Evolutionary conservation across 2,329 filamentous ascomycete species (phyloP), one percentile per base, ranked within the genome.

Genomic region (Reticulascus tulasneorum): DNA sequence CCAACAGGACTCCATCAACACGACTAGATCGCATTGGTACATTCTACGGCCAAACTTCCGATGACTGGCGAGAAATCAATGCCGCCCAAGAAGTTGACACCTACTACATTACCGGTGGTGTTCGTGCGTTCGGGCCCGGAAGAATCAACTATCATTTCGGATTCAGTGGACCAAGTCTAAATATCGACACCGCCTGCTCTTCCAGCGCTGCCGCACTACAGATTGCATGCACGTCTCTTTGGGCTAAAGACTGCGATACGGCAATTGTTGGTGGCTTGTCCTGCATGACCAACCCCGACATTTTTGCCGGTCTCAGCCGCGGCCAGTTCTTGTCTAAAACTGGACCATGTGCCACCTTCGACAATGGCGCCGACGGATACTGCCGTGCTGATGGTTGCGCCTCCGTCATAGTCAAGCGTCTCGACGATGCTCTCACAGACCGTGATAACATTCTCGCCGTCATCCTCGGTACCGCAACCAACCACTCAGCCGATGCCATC

Each of bases 11-110:
- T 0, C 74, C 82, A 0, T 83, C 82, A 0, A 85, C 80, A 2
- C 74, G 77, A 4, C 45, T 51, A 0, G 49, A 64, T n/a, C 59
- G 69, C 0, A 78, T 88, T 23, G 85, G 84, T 23, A 82, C 79
- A 0, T 90, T 85, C 52, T 88, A 86, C 44, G 86, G 84, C 18
- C 79, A 84, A 52, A 84, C 84, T 2, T 86, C 81, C 33, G 82
- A 89, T 44, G 86, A 90, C 53, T 90, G 81, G 74, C 73, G 81
- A 62, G 85, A 89, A 75, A 79, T 85, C 39, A 89, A 89, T 53
- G 77, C 75, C 9, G 75, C 76, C 0, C 80, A 89, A 51, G 78
- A 85, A 6, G 65, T 78, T n/a, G 66, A 69, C 36, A 75, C 71
- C 0, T 77, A 78, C 49, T 73, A 59, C 47, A 71, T 78, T 28